Percentiles rank a stretch among this genome's conserved stretches.
These are phyloP conservation scores for Parathielavia hyrcaniae DNA, from an alignment of 495 filamentous ascomycete species.

Conservation along the genomic window DNA sequence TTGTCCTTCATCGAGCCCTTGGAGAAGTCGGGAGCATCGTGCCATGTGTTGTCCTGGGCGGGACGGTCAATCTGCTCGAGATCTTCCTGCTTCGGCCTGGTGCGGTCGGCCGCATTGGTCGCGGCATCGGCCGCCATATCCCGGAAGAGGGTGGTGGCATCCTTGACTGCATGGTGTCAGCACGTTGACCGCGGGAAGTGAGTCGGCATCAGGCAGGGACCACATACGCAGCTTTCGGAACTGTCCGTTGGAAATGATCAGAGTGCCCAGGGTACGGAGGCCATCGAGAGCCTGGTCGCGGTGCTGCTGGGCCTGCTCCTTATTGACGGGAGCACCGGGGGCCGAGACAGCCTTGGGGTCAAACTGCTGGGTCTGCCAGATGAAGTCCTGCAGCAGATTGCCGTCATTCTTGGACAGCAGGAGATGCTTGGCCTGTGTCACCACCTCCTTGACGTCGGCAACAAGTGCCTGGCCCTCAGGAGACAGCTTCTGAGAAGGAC, in stretches of 20 bases:
- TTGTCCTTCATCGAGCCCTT: constrained; percentile 64
- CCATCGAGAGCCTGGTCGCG: constrained; percentile 75
- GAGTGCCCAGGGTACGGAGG: constrained; percentile 78
- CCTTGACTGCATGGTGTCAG: constrained; percentile 70
- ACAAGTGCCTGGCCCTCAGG: constrained; percentile 72
- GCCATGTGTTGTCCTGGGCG: constrained; percentile 88
- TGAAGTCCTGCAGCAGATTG: constrained; percentile 90
- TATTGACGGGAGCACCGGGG: constrained; percentile 63
- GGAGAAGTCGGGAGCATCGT: constrained; percentile 76
- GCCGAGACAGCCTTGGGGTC: constrained; percentile 51
- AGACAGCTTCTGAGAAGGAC: constrained; percentile 73
- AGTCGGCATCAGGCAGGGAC: not conserved
- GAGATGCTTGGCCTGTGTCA: constrained; percentile 79
- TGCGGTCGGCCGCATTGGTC: constrained; percentile 65
- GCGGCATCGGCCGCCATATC: constrained; percentile 91
- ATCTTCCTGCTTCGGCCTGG: constrained; percentile 74
- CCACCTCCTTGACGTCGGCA: constrained; percentile 69
- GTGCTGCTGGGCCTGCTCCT: constrained; percentile 71
- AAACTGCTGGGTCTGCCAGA: constrained; percentile 82
- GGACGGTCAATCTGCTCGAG: constrained; percentile 71
- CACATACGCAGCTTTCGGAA: constrained; percentile 86
- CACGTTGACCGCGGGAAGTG: constrained; percentile 25
- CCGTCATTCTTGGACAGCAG: constrained; percentile 95
- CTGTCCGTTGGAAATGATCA: constrained; percentile 92
- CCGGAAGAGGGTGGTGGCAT: constrained; percentile 74